Base-by-base conservation (phyloP, 495 filamentous ascomycete species). In the Aspergillus nidulans region DNA sequence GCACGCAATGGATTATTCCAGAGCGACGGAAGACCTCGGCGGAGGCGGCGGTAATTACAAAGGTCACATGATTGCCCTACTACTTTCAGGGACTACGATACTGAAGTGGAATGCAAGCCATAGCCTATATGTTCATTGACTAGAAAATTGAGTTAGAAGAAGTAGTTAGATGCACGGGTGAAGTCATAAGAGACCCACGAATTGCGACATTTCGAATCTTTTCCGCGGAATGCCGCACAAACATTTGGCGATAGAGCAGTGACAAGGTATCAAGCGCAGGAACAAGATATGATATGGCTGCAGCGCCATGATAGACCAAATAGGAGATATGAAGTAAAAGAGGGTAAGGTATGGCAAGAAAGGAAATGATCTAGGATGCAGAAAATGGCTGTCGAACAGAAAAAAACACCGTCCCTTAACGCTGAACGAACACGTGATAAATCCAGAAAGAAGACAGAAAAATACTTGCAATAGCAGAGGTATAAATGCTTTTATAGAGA, bases 361-460 rank as follows among this genome's bases (percentile, higher is more conserved):
- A 63, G 61, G 56, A 55, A 55, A 57, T 59, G 41, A 58, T 56
- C 50, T 58, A 53, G 36, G 47, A 64, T 48, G 60, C 54, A 57
- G 61, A 70, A 71, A 69, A 59, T 69, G 68, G 73, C 63, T 66
- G 59, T 65, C 55, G 67, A 63, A 65, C 55, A 62, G 45, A 59
- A 56, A 50, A 63, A 62, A 52, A 62, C 56, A 52, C 61, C 56
- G 58, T 64, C 57, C 60, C 53, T 61, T 63, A 62, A 65, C 65
- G 67, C 63, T 63, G 55, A 69, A 71, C 58, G 47, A 69, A 52
- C 60, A 61, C 61, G 32, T 57, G 50, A 58, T 61, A 52, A 51
- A 34, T 6, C 15, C 4, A 34, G 8, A 43, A 25, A 42, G 55
- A 16, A 45, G 26, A 49, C 48, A 60, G 15, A 12, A 58, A 58